Conservation (phyloP, 768 basidiomycete species). For the Mycena filopes region DNA sequence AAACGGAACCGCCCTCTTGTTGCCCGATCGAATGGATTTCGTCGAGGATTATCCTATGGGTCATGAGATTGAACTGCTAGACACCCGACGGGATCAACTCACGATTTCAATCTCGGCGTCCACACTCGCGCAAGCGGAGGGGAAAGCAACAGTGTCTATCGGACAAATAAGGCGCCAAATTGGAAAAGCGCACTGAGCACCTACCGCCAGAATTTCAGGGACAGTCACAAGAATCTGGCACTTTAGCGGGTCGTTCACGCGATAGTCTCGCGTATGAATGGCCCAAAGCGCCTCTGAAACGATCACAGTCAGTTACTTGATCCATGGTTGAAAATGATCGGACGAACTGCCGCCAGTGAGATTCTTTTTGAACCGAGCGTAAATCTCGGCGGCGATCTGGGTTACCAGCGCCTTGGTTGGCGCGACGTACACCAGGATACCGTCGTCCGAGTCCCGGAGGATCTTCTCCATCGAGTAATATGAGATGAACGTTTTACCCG, state of each 20-base stretch:
- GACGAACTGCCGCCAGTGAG: conserved; percentile 55
- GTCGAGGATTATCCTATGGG: conserved; percentile 70
- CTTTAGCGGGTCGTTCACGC: conserved; percentile 68
- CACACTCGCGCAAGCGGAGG: conserved; percentile 70
- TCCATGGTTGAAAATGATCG: background rate
- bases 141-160: conserved; percentile 63
- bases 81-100: conserved; percentile 19
- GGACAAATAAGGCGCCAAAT: background rate
- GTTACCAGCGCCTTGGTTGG: conserved; percentile 81
- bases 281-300: conserved; percentile 68
- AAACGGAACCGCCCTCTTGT: conserved; percentile 73
- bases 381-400: conserved; percentile 80
- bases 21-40: conserved; percentile 78
- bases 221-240: conserved; percentile 83
- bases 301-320: background rate
- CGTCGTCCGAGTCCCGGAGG: conserved; percentile 70
- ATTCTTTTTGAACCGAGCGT: conserved; percentile 71
- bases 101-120: conserved; percentile 73
- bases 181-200: background rate
- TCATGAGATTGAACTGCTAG: background rate
- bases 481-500: conserved; percentile 82
- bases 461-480: conserved; percentile 83
- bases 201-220: conserved; percentile 74
- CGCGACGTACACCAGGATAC: conserved; percentile 76
- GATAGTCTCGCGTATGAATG: conserved; percentile 72